Percentiles rank a stretch among this genome's conserved stretches.
These are phyloP conservation scores for Globisporangium orthogonon DNA, from an alignment of 352 stramenopile species.

Conservation along the genomic window DNA sequence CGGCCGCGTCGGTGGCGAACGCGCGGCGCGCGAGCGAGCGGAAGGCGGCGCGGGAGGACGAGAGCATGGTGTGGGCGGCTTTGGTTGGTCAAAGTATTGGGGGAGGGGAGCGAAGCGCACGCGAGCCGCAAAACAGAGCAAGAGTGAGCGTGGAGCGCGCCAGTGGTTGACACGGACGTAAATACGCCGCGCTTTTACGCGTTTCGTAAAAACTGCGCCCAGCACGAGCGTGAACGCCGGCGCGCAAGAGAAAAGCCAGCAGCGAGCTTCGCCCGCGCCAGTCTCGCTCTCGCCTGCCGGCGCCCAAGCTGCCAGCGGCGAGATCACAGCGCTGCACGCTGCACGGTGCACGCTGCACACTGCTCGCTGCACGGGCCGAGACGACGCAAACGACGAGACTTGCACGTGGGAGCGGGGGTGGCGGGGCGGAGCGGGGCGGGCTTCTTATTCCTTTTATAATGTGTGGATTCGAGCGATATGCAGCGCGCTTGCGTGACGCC, in stretches of 20 bases:
- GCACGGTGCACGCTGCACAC: too few relatives aligned
- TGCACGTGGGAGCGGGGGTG: too few relatives aligned
- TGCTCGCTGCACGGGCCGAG: too few relatives aligned
- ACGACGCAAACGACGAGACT: too few relatives aligned
- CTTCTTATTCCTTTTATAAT: neutral
- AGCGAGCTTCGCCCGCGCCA: too few relatives aligned
- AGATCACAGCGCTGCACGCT: too few relatives aligned
- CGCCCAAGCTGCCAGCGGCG: too few relatives aligned
- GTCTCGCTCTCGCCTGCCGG: too few relatives aligned
- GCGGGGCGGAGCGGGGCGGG: neutral
- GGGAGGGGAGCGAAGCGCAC: neutral
- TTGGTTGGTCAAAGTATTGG: neutral
- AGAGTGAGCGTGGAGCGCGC: neutral
- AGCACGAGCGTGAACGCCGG: too few relatives aligned
- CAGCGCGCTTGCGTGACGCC: neutral
- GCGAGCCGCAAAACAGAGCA: neutral
- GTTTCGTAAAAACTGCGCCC: neutral
- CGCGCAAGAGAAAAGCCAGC: too few relatives aligned
- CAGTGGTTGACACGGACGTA: neutral
- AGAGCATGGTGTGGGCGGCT: slow-evolving; percentile 29
- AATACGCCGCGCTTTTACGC: neutral
- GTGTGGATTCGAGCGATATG: neutral
- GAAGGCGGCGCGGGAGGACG: slow-evolving; percentile 37
- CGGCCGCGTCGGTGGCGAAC: slow-evolving; percentile 32
- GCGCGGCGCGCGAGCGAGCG: slow-evolving; percentile 53